Base-by-base conservation (phyloP, 768 basidiomycete species). In the Flagelloscypha sp. region DNA sequence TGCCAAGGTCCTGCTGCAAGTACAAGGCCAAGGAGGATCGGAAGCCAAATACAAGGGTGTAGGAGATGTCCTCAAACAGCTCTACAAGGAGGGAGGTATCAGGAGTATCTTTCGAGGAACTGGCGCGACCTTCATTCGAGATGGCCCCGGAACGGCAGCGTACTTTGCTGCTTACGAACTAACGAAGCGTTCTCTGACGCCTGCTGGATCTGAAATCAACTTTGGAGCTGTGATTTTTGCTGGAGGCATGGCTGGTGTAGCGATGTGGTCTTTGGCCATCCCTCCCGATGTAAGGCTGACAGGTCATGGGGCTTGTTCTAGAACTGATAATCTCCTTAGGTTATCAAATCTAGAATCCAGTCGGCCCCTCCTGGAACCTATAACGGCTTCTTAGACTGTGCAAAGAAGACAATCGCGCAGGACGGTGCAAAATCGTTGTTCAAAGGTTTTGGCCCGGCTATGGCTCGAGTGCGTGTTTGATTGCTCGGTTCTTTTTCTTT, bases 311-410 rank as follows among this genome's bases (percentile, higher is more conserved):
- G 22, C 12, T 20, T 27, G 3, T 35, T 30, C 25, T 34, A 42
- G 5, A 16, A 34, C 41, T 33, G 13, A 30, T 24, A 33, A 12
- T n/a, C 7, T 12, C 35, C 30, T 38, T 50, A 95, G 93, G 90
- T 94, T 20, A 61, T 98, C 47, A 99, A 99, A 68, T 97, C 92
- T 13, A 73, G 94, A 42, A 65, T 99, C 18, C 95, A 99, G 56
- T 90, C 89, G 17, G 94, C 95, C 13, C 92, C 92, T n/a, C 79
- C 80, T 4, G 95, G 95, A 11, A 95, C 90, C n/a, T 99, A 99
- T 61, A 79, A 79, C 28, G 94, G 95, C 12, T 71, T 98, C 50
- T 48, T 95, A 37, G 95, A 99, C 56, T 99, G 95, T 50, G 74
- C 82, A 24, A 68, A 83, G 36, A 95, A 98, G 63, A 86, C 90